Percentiles rank a stretch among this genome's conserved stretches.
These are phyloP conservation scores for Cyberlindnera lachancei DNA, from an alignment of 805 yeast species.

Conservation along the genomic window DNA sequence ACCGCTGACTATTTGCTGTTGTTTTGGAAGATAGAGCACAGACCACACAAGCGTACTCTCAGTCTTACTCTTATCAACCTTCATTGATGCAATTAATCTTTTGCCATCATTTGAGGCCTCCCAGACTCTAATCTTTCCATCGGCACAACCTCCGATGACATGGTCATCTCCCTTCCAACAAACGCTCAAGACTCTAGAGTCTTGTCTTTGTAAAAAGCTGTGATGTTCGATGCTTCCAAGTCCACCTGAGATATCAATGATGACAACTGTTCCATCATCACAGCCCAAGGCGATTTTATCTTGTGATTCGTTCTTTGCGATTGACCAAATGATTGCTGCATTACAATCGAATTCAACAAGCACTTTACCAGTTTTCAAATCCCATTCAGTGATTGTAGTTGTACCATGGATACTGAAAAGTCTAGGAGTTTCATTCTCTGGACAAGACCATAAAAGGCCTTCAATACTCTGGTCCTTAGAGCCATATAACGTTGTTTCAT, in stretches of 20 bases:
- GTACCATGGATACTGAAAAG: constrained; percentile 94
- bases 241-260: constrained; percentile 82
- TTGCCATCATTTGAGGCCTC: constrained; percentile 26
- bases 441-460: constrained; percentile 73
- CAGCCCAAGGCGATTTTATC: constrained; percentile 80
- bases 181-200: constrained; percentile 68
- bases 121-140: constrained; percentile 89
- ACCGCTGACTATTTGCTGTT: constrained; percentile 81
- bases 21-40: constrained; percentile 52
- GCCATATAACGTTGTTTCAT: constrained; percentile 68
- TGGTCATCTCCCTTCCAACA: constrained; percentile 64
- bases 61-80: constrained; percentile 80
- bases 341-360: constrained; percentile 76
- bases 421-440: constrained; percentile 47
- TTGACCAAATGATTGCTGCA: constrained; percentile 90
- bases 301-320: constrained; percentile 56
- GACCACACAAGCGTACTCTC: constrained; percentile 93
- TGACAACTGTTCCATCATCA: constrained; percentile 86
- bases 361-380: constrained; percentile 66
- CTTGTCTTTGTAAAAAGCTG: constrained; percentile 72
- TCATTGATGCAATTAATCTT: constrained; percentile 72
- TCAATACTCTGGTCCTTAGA: constrained; percentile 82
- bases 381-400: constrained; percentile 88
- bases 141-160: constrained; percentile 91
- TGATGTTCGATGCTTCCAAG: constrained; percentile 75